Base-by-base conservation (phyloP, 2,329 filamentous ascomycete species). In the Fusarium sp. region DNA sequence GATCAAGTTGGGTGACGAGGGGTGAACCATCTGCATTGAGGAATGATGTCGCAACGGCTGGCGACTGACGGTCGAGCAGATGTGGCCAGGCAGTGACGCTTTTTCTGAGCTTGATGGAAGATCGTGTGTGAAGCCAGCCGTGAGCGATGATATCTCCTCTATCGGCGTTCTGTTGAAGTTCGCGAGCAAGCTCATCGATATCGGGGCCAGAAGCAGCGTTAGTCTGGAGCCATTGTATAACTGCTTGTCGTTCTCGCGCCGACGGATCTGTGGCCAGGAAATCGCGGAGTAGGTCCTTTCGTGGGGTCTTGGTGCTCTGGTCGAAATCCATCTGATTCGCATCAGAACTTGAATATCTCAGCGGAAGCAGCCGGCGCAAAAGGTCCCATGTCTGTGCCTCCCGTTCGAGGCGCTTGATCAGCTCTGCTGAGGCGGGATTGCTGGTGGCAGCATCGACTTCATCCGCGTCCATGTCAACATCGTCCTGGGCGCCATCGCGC, bases 361-460 rank as follows among this genome's bases (percentile, higher is more conserved):
- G 82, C 13, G 92, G 91, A 61, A 98, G 88, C 70, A 97, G 86
- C 42, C 94, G 89, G 58, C 91, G 89, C 68, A 98, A 85, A 31
- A 98, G 87, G 79, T 97, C 92, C 97, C 97, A 99, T 0, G 95
- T 97, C 78, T 97, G 94, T 45, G 92, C 91, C 83, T 99, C 97
- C 73, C 93, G 89, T 82, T 97, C 91, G 88, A 95, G 93, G 65
- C 89, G 79, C 88, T 72, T 79, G 58, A 75, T 78, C 57, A 82
- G 77, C 16, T 79, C 77, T 20, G 71, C 71, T 45, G 77, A 77
- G 67, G 74, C 74, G 54, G 69, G 73, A 60, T 71, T 78, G 70
- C 74, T 71, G 14, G 73, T 77, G 25, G 77, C 78, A 31, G 83
- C 79, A 18, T 87, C 85, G 45, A 79, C 81, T 45, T 89, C 88